phyloP scores from a whole-genome alignment of 106 monocot genomes.

The Hemerocallis citrina region DNA sequence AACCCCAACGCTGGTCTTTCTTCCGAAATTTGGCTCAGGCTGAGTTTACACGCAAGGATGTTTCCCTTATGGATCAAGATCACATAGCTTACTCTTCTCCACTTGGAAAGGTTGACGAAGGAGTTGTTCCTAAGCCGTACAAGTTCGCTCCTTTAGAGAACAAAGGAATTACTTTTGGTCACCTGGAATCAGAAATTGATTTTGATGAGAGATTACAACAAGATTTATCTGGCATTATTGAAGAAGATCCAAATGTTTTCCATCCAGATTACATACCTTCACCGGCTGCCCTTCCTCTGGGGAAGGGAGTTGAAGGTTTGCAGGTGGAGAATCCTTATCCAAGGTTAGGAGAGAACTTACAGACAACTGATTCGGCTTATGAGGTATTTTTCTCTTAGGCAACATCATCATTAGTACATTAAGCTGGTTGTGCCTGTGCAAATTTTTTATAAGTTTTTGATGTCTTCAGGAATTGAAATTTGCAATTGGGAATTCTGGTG shows the following conservation, averaged over 20 bases:
- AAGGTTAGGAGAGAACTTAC: constrained; percentile 12
- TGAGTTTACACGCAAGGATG: constrained; percentile 72
- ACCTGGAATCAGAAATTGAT: constrained; percentile 44
- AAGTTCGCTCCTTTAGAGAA: constrained; percentile 17
- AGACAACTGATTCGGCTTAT: constrained; percentile 36
- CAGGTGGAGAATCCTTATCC: constrained; percentile 35
- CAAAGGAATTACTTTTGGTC: constrained; percentile 21
- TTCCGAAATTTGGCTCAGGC: constrained; percentile 83
- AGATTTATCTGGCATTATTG: constrained; percentile 25
- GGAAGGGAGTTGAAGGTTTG: constrained; percentile 25
- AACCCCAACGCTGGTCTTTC: constrained; percentile 82
- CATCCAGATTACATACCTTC: constrained; percentile 29
- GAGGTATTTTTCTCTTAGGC: constrained; percentile 39
- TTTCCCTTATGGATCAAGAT: constrained; percentile 88
- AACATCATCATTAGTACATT: background rate
- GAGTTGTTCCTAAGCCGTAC: constrained; percentile 22
- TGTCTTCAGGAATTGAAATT: constrained; percentile 37
- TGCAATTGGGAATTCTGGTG: constrained; percentile 29
- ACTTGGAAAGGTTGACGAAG: constrained; percentile 19
- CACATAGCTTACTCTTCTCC: constrained; percentile 34
- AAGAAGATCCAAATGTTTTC: constrained; percentile 17
- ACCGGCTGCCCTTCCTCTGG: constrained; percentile 13
- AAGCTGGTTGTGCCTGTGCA: background rate
- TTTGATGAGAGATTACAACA: constrained; percentile 30
- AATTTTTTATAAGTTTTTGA: background rate